phyloP scores from a whole-genome alignment of 371 early-diverging fungal genomes.

The Syncephalastrum sp. region DNA sequence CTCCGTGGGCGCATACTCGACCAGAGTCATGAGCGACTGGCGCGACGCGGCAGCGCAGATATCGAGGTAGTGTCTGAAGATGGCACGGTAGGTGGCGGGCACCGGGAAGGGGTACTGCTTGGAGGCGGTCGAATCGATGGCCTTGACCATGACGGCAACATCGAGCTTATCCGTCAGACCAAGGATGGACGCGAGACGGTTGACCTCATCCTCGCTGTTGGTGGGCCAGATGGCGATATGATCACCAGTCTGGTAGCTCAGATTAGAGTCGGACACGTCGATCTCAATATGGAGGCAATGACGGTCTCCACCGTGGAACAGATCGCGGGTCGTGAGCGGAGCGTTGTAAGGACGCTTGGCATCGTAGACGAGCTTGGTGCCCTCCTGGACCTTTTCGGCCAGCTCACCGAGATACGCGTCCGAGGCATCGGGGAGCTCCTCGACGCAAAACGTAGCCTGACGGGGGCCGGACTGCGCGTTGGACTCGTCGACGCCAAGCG shows the following conservation, averaged over 20 bases:
- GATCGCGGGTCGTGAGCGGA: slow-evolving; percentile 60
- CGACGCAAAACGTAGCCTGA: slow-evolving; percentile 45
- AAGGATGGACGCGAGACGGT: slow-evolving; percentile 63
- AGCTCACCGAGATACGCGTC: slow-evolving; percentile 63
- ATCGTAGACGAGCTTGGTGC: slow-evolving; percentile 55
- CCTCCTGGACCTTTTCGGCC: slow-evolving; percentile 41
- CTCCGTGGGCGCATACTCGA: slow-evolving; percentile 62
- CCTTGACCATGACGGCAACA: slow-evolving; percentile 57
- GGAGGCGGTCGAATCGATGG: slow-evolving; percentile 66
- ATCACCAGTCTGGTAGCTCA: slow-evolving; percentile 91
- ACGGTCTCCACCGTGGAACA: slow-evolving; percentile 71
- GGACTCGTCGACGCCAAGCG: slow-evolving; percentile 66
- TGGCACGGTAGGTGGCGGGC: slow-evolving; percentile 83
- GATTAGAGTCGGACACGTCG: slow-evolving; percentile 76
- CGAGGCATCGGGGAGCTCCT: slow-evolving; percentile 31
- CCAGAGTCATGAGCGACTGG: slow-evolving; percentile 55
- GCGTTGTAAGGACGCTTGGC: slow-evolving; percentile 83
- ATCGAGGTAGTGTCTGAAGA: slow-evolving; percentile 90
- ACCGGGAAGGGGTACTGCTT: slow-evolving; percentile 84
- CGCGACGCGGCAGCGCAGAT: slow-evolving; percentile 73
- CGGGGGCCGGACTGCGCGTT: slow-evolving; percentile 36
- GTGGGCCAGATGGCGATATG: slow-evolving; percentile 92
- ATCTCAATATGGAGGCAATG: slow-evolving; percentile 92
- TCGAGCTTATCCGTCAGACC: slow-evolving; percentile 68
- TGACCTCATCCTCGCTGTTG: slow-evolving; percentile 80